A percentile compares a stretch with the other conserved stretches of the same genome.
Evolutionary conservation across 768 basidiomycete genomes (phyloP).

Genomic region (Exidia glandulosa): DNA sequence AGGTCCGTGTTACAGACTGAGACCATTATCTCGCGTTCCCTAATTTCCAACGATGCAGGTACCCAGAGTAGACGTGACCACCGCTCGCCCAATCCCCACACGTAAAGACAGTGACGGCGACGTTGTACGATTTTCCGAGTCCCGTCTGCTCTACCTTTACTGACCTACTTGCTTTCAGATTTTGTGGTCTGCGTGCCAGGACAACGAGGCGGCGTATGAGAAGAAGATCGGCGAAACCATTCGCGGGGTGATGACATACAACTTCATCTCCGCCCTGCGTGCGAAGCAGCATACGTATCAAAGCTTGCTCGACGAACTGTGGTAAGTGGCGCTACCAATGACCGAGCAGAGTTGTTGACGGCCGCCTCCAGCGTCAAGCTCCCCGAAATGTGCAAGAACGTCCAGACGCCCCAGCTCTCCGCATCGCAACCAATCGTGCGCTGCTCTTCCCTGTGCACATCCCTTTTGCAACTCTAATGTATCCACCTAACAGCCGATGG

Average conservation of each 20-base stretch:
- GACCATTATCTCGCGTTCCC: not conserved
- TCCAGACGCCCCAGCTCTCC: not conserved
- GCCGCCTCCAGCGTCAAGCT: not conserved
- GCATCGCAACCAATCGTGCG: not conserved
- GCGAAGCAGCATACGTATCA: not conserved
- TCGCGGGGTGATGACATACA: slow-evolving; percentile 3
- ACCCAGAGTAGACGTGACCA: not conserved
- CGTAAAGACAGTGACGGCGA: slow-evolving; percentile 3
- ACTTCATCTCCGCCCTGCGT: not conserved
- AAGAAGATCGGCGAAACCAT: not conserved
- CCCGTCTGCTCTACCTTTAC: not conserved
- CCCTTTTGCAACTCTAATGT: not conserved
- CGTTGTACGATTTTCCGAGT: not conserved
- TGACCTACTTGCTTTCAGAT: not conserved
- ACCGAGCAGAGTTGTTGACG: not conserved
- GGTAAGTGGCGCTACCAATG: not conserved
- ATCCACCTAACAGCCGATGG: not conserved
- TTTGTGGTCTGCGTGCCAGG: slow-evolving; percentile 4
- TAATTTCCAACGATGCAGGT: not conserved
- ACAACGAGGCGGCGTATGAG: not conserved
- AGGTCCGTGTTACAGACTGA: not conserved
- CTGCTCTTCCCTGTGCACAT: not conserved
- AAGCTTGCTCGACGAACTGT: not conserved
- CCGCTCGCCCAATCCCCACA: not conserved
- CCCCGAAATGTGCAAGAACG: not conserved